phyloP scores from a whole-genome alignment of 768 basidiomycete species.

The Boletus rubroflammeus region DNA sequence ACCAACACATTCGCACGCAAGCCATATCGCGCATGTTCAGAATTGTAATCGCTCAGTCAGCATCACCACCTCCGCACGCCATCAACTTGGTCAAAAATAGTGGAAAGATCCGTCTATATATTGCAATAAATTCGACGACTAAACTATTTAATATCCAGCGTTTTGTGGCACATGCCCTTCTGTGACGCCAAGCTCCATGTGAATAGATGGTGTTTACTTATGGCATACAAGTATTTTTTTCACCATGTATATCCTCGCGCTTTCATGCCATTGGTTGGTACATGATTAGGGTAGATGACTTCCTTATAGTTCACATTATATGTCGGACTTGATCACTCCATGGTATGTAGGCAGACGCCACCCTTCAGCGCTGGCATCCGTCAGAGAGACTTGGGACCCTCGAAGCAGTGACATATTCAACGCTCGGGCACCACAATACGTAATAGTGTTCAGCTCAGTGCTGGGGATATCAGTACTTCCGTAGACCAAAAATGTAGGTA shows the following conservation, averaged over 20 bases:
- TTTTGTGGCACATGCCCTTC: conserved; percentile 9
- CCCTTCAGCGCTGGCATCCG: neutral
- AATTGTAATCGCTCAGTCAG: conserved; percentile 6
- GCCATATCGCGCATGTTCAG: conserved; percentile 8
- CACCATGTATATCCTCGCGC: conserved; percentile 1
- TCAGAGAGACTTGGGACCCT: neutral
- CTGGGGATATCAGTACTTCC: neutral
- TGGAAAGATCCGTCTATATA: conserved; percentile 24
- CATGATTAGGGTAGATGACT: conserved; percentile 12
- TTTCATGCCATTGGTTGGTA: conserved; percentile 10
- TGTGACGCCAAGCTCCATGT: conserved; percentile 9
- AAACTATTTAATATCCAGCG: conserved; percentile 25
- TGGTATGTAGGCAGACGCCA: conserved; percentile 4
- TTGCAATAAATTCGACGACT: conserved; percentile 15
- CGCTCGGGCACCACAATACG: neutral
- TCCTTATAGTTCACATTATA: conserved; percentile 27
- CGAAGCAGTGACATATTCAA: neutral
- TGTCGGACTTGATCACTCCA: conserved; percentile 7
- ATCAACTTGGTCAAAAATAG: conserved; percentile 9
- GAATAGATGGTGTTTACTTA: conserved; percentile 18
- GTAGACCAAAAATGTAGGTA: neutral
- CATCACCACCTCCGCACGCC: conserved; percentile 7
- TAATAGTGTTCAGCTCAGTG: no score
- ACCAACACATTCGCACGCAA: conserved; percentile 1
- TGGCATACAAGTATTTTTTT: conserved; percentile 5